Evolutionary conservation across 2,329 filamentous ascomycete genomes (phyloP), one percentile per base, ranked within the genome.

Genomic region (Lecanicillium sp.): DNA sequence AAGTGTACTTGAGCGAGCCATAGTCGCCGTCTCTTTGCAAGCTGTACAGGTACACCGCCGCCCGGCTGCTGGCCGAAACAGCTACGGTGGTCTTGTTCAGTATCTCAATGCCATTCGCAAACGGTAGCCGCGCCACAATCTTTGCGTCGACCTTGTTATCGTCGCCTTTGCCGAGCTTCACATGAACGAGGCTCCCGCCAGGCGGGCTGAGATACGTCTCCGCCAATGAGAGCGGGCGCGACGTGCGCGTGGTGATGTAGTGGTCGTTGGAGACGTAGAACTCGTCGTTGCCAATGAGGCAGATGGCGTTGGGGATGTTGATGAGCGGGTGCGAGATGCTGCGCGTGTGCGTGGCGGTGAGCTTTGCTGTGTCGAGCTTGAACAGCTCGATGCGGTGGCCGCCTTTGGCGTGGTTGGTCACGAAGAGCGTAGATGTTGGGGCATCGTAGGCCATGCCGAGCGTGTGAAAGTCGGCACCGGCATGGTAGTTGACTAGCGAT

Each of bases 181-280:
- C 56, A 36, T 67, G 55, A 0, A 67, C 58, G 4, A 67, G 48
- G 1, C 51, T 57, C 1, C 57, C 62, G 2, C 54, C 42, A 0
- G 64, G 55, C 1, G 56, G 39, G 1, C 48, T 49, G 1, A 61
- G 42, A 9, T 59, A 59, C 0, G 57, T 63, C 46, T 69, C 65
- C 0, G 61, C 2, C 1, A 41, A 38, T 8, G 54, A 47, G 0
- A 66, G 45, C 1, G 57, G 3, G 1, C 40, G 48, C 3, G 44
- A 41, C 7, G 56, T 37, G 3, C 43, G 44, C 10, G 47, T 42
- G 2, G 54, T 47, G 40, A 67, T 59, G 44, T 53, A 38, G 43
- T 67, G 61, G 41, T 62, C 58, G 33, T 67, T 68, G 3, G 63
- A 66, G 15, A 68, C 56, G 37, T 60, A 62, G 15, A 69, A 47